Conservation (phyloP, 345 rosid species). For the Mallotus nudiflorus region DNA sequence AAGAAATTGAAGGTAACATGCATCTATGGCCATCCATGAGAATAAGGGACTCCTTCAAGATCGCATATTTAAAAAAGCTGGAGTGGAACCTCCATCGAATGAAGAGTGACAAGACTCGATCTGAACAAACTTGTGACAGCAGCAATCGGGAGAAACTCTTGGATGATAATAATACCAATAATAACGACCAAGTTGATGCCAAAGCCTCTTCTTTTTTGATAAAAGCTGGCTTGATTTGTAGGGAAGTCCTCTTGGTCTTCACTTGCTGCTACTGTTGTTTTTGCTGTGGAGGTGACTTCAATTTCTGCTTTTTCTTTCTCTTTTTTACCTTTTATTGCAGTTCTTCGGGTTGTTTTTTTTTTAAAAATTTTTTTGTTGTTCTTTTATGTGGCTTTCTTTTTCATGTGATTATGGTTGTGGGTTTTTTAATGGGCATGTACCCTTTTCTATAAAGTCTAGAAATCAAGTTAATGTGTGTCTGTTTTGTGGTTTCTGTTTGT, state of each 20-base stretch:
- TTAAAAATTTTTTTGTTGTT: not conserved
- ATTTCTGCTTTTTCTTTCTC: not conserved
- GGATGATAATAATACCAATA: constrained; percentile 11
- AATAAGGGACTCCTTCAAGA: constrained; percentile 66
- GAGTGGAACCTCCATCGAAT: constrained; percentile 62
- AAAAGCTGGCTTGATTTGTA: constrained; percentile 21
- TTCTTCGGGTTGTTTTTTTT: not conserved
- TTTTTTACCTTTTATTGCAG: not conserved
- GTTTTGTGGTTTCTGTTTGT: no score
- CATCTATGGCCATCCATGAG: constrained; percentile 68
- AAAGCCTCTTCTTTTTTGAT: not conserved
- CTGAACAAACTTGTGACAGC: constrained; percentile 11
- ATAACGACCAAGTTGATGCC: not conserved
- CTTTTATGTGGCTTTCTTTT: not conserved
- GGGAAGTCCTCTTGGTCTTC: constrained; percentile 39
- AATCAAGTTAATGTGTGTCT: no score
- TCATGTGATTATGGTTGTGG: not conserved
- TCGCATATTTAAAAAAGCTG: constrained; percentile 37
- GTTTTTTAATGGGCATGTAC: no score
- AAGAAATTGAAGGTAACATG: constrained; percentile 42
- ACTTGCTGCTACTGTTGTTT: constrained; percentile 59
- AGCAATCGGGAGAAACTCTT: constrained; percentile 39
- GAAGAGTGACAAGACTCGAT: constrained; percentile 46
- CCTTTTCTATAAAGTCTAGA: no score
- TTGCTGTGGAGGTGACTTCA: constrained; percentile 53